Base-by-base conservation (phyloP, 1,284 basidiomycete genomes). In the Sporisorium sorghi region DNA sequence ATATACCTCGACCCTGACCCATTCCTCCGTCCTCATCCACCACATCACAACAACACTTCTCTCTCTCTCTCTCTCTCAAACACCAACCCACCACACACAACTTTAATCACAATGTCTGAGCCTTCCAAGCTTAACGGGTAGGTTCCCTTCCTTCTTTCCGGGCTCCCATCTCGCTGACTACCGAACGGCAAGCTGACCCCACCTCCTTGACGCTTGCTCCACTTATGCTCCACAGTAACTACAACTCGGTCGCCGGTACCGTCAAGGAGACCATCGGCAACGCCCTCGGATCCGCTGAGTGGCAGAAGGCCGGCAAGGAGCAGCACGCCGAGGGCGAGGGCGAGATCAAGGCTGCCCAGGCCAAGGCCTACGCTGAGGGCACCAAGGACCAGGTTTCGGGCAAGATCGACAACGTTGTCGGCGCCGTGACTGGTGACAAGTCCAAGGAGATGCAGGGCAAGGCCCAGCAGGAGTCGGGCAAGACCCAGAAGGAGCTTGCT, bases 331-430 rank as follows among this genome's bases (percentile, higher is more conserved):
- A 78, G 73, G 78, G 78, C 44, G 78, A 78, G 64, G 43, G 59
- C 30, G 78, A 80, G 72, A 57, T 64, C 58, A 80, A 78, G 73
- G 76, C 78, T 43, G 78, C 78, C 43, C 50, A 76, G 59, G 68
- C 78, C 52, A 74, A 80, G 73, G 71, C 55, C 24, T 79, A 81
- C 71, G 76, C 77, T 50, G 79, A 81, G 72, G 79, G 79, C 33
- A 54, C 71, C 58, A 68, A 67, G 51, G 75, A 80, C 72, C 77
- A 77, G 71, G 68, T 81, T 28, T 68, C 66, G n/a, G 79, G 79
- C 55, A 78, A 81, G 77, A 30, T 73, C 44, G 76, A 79, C 69
- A 69, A 69, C 53, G 61, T 81, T 23, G 54, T 77, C 49, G 77
- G 77, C 28, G 58, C 73, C 54, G 55, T 81, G 64, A 81, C 79